These are phyloP conservation scores for Capsicum baccatum DNA, from an alignment of 257 asterid species.

Conservation along the genomic window DNA sequence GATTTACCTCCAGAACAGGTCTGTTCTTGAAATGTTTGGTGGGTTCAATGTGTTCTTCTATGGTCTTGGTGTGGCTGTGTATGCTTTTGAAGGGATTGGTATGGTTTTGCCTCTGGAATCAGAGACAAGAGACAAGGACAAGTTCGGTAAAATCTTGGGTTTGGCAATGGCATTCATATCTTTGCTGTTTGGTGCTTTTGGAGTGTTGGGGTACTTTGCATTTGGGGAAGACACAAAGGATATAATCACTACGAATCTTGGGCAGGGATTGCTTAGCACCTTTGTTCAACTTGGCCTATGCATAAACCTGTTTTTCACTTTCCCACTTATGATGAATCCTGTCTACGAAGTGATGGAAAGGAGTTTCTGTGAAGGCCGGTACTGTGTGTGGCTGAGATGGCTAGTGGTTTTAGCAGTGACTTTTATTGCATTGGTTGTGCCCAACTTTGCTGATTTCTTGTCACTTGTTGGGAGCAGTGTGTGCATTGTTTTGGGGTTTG, in stretches of 20 bases:
- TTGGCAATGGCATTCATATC: conserved; percentile 75
- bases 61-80: conserved; percentile 87
- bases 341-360: conserved; percentile 91
- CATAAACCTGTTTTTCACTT: conserved; percentile 69
- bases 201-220: conserved; percentile 80
- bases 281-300: conserved; percentile 75
- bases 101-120: conserved; percentile 84
- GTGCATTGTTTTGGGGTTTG: conserved; percentile 79
- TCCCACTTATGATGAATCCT: conserved; percentile 92
- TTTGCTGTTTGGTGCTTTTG: conserved; percentile 67
- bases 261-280: conserved; percentile 62
- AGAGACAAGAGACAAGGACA: conserved; percentile 70
- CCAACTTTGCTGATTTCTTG: conserved; percentile 86
- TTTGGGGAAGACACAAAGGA: conserved; percentile 74
- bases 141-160: conserved; percentile 66
- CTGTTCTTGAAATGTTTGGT: conserved; percentile 70
- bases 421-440: conserved; percentile 67
- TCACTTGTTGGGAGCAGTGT: conserved; percentile 89
- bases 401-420: conserved; percentile 60
- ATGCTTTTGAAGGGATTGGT: conserved; percentile 89
- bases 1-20: conserved; percentile 54
- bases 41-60: conserved; percentile 64
- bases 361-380: conserved; percentile 71
- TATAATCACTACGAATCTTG: conserved; percentile 85
- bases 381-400: conserved; percentile 85